Evolutionary conservation across 306 rosid species (phyloP), one percentile per base, ranked within the genome.

Genomic region (Lagenaria siceraria): DNA sequence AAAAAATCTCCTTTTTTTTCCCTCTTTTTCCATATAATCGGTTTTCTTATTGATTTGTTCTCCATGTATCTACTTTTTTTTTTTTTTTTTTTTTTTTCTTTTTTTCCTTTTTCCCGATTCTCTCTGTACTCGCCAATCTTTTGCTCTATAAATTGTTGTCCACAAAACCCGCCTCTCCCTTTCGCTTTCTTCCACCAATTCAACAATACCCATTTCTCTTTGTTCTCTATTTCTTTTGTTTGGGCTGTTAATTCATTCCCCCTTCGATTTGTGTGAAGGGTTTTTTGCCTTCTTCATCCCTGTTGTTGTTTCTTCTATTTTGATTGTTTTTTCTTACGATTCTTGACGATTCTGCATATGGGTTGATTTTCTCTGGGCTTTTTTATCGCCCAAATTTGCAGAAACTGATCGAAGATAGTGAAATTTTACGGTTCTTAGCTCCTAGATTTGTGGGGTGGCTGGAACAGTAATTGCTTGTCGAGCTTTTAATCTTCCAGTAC

Each of bases 141-240:
- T 56, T 71, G 51, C 83, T 38, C 81, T 48, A 27, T 31, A 60
- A 74, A 78, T 80, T 63, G 51, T 75, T 49, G 77, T 74, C 78
- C 85, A 59, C 83, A 82, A 43, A 61, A 21, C 49, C 46, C 56
- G 4, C 25, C 54, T 10, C 61, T 42, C 31, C 51, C 56, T 5
- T 53, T 46, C 68, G 19, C 40, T 14, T 48, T 51, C 72, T 25
- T 40, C 64, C 55, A 25, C 75, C 56, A 77, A 80, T 76, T 53
- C 12, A 36, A 55, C 56, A 18, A 54, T 55, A 22, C 29, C 4
- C 25, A 60, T 31, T 52, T 12, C 14, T 7, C 22, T 43, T 11
- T 7, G 14, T 14, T 64, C 49, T 35, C 66, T 36, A 62, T 74
- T 15, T 59, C 46, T n/a, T 7, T 48, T 48, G 14, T 56, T 74